Evolutionary conservation across 192 early-diverging fungal genomes (phyloP).

Genomic region (Coemansia sp.): DNA sequence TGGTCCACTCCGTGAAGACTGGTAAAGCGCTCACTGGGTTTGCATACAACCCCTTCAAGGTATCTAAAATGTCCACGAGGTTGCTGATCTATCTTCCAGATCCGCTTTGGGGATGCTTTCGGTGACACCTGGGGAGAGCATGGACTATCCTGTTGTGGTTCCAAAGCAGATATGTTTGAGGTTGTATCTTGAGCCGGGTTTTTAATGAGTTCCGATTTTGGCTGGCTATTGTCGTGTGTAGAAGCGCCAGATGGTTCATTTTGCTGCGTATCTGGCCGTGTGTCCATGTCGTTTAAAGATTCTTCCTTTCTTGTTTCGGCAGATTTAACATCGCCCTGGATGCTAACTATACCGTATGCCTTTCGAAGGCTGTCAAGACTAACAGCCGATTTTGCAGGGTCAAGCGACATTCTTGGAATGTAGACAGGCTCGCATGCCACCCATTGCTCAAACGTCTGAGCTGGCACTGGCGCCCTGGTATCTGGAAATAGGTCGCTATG

Average conservation of each 20-base stretch:
- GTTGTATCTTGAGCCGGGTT: neutral
- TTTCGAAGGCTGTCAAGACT: constrained; percentile 25
- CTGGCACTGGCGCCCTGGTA: constrained; percentile 63
- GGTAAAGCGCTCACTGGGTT: constrained; percentile 67
- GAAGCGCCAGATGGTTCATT: neutral
- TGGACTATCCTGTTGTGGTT: neutral
- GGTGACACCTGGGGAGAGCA: neutral
- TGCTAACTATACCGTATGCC: neutral
- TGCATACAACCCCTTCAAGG: constrained; percentile 61
- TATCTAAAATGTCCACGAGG: constrained; percentile 60
- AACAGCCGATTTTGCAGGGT: constrained; percentile 26
- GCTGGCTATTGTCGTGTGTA: neutral
- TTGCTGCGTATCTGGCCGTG: neutral
- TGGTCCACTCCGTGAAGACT: constrained; percentile 55
- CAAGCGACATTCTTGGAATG: constrained; percentile 37
- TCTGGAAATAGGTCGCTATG: constrained; percentile 87
- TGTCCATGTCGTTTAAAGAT: neutral
- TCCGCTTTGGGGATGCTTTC: neutral
- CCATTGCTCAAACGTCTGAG: constrained; percentile 65
- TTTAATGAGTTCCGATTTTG: neutral
- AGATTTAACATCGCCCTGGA: neutral
- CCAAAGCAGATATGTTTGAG: neutral
- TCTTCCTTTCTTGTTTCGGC: neutral
- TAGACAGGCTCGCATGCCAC: constrained; percentile 51
- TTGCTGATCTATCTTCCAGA: neutral